Evolutionary conservation across 345 rosid genomes (phyloP).

Genomic region (Eutrema yunnanense): DNA sequence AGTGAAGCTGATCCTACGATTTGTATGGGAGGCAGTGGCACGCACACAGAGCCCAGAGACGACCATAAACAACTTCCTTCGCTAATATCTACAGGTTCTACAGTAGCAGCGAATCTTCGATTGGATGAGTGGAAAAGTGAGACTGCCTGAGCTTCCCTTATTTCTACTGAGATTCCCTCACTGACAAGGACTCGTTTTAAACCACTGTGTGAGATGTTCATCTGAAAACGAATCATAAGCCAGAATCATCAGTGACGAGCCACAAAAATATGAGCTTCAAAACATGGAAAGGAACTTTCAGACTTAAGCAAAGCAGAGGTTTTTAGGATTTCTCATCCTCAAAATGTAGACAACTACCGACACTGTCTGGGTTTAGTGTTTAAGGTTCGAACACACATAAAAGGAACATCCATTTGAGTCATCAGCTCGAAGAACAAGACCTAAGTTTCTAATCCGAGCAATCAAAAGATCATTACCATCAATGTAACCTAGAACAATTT

Average conservation of each 20-base stretch:
- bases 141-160: constrained; percentile 50
- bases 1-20: constrained; percentile 58
- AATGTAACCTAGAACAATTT: not conserved
- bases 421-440: not conserved
- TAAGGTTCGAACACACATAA: too few species aligned
- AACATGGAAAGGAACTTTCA: not conserved
- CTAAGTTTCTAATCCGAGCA: not conserved
- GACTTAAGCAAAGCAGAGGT: not conserved
- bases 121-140: constrained; percentile 44
- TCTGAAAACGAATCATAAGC: constrained; percentile 33
- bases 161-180: constrained; percentile 59
- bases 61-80: constrained; percentile 27
- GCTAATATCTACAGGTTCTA: constrained; percentile 3
- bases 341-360: not conserved
- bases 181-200: constrained; percentile 56
- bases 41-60: constrained; percentile 28
- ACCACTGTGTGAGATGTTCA: constrained; percentile 42
- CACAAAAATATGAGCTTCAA: not conserved
- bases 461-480: not conserved
- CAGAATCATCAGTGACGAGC: constrained; percentile 1
- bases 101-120: constrained; percentile 24
- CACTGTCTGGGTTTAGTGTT: not conserved
- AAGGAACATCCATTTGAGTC: not conserved
- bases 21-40: constrained; percentile 45
- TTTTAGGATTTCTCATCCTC: not conserved